Evolutionary conservation across 2,329 filamentous ascomycete genomes (phyloP), one percentile per base, ranked within the genome.

Genomic region (Cordyceps cicadae): DNA sequence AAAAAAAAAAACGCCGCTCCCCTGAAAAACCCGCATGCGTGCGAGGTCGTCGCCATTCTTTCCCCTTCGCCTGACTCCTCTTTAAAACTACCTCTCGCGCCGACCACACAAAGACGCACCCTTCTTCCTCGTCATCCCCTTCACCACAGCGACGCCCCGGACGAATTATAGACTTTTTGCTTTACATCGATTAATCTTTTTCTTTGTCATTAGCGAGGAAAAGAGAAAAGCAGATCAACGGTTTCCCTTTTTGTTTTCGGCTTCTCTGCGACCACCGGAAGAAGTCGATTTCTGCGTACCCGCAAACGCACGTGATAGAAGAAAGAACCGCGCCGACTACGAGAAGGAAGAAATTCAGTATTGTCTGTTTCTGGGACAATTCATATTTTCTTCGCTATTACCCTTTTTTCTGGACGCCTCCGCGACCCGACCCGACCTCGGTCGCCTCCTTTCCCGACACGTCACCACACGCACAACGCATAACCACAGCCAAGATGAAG

Each of bases 401-500:
- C 24, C 19, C 32, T 17, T 17, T 3, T 19, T 26, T 17, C 4
- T 26, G 29, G 29, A 14, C 43, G n/a, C 8, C 43, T 19, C 29
- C 21, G 6, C 37, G 26, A 26, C 52, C 39, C 17, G 9, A n/a
- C 19, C 17, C n/a, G n/a, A 58, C 19, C 39, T 45, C 19, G 26
- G 19, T 34, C 26, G 54, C 37, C 55, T 55, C 19, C 17, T 24
- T 48, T 51, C 41, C 29, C 39, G 39, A 48, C 43, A 39, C 34
- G 17, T 54, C 60, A 32, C 48, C 46, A 61, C 29, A 45, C 19
- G 8, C 17, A 17, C 3, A 11, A 7, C 29, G 37, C 51, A 59
- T 68, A 77, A 62, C 57, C n/a, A 19, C 26, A 15, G 11, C 7
- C 43, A 58, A 43, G 15, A 97, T 99, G 94, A 96, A 95, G 83